These are phyloP conservation scores for Eucommia ulmoides DNA, from an alignment of 257 asterid genomes.

Conservation along the genomic window DNA sequence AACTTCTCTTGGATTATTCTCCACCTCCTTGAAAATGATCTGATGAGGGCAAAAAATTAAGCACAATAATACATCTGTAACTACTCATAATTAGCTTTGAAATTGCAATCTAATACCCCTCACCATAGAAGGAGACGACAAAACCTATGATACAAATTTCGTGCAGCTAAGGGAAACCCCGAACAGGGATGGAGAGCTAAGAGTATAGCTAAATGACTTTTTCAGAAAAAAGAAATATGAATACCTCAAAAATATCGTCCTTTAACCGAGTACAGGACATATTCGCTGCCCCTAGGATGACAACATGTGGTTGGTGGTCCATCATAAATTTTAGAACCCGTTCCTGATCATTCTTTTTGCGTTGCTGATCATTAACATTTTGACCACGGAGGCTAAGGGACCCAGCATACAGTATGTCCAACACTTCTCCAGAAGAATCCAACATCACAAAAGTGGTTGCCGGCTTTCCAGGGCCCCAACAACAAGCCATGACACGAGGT, in stretches of 20 bases:
- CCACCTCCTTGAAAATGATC: slow-evolving; percentile 97
- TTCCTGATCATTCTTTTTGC: slow-evolving; percentile 90
- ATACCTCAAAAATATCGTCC: slow-evolving; percentile 93
- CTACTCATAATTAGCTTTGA: no score
- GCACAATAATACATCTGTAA: no score
- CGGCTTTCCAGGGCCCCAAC: slow-evolving; percentile 99
- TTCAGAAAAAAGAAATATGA: slow-evolving; percentile 5
- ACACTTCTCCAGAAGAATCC: slow-evolving; percentile 92
- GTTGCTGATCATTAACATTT: slow-evolving; percentile 74
- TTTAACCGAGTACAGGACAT: slow-evolving; percentile 77
- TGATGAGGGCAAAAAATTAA: slow-evolving; percentile 16
- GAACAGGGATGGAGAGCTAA: no score
- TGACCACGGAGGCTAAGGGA: slow-evolving; percentile 80
- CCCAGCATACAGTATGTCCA: slow-evolving; percentile 77
- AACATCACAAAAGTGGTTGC: slow-evolving; percentile 93
- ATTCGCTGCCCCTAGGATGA: slow-evolving; percentile 87
- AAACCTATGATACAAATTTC: no score
- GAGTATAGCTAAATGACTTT: no score
- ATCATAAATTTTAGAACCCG: slow-evolving; percentile 87
- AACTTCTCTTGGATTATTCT: slow-evolving; percentile 93
- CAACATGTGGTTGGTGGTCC: slow-evolving; percentile 96
- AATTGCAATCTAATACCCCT: no score
- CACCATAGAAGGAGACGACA: no score
- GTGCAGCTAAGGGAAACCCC: no score
- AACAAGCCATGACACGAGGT: slow-evolving; percentile 97